These are phyloP conservation scores for Daldinia grandis DNA, from an alignment of 495 filamentous ascomycete genomes.

Conservation along the genomic window DNA sequence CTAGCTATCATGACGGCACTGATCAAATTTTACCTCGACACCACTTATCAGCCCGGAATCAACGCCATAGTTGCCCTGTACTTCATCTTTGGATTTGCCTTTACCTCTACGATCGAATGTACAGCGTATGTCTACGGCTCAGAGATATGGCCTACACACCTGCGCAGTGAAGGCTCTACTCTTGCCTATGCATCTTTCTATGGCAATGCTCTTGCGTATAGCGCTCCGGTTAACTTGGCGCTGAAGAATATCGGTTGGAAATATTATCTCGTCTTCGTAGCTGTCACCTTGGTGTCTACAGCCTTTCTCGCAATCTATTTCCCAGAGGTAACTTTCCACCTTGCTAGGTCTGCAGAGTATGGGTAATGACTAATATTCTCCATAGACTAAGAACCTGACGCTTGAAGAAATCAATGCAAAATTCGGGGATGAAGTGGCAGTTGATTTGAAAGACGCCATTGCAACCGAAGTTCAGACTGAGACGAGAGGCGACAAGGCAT, in stretches of 20 bases:
- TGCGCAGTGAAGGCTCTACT: constrained; percentile 30
- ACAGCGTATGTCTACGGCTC: constrained; percentile 25
- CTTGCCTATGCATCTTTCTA: constrained; percentile 20
- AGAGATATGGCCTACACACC: constrained; percentile 26
- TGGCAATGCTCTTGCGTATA: constrained; percentile 23
- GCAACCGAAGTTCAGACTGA: neutral
- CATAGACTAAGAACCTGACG: neutral
- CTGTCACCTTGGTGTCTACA: neutral
- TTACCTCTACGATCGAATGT: constrained; percentile 21
- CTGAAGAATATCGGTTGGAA: constrained; percentile 20
- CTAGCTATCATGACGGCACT: constrained; percentile 18
- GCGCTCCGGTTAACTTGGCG: constrained; percentile 19
- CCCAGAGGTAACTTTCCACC: neutral
- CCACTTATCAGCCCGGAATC: neutral
- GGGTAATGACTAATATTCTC: neutral
- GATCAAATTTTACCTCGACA: constrained; percentile 15
- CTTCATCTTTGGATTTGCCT: constrained; percentile 3
- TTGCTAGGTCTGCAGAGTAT: neutral
- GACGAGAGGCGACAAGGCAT: neutral
- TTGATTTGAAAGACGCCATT: neutral
- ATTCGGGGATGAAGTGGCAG: neutral
- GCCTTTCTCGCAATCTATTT: neutral
- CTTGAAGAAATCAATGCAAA: neutral
- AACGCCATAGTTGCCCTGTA: neutral
- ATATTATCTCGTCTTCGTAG: neutral